Base-by-base conservation (phyloP, 495 filamentous ascomycete species). In the Neurospora tetrasperma region DNA sequence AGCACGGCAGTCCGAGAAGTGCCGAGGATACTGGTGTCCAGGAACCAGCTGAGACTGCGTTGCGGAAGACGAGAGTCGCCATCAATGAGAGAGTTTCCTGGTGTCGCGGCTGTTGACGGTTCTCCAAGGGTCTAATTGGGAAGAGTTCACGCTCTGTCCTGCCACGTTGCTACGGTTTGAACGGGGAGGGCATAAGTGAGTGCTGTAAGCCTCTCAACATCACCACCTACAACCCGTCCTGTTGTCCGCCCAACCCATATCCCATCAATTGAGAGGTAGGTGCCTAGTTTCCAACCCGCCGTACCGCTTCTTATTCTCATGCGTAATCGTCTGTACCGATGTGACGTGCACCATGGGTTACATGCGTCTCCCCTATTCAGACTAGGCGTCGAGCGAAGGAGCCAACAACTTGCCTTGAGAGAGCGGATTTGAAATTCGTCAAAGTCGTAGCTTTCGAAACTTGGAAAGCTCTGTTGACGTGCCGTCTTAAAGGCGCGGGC, bases 1-100 rank as follows among this genome's bases (percentile, higher is more conserved):
- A 71, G 71, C 70, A 70, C 70, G 66, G 73, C 59, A 71, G 70
- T 44, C 54, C 14, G 39, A n/a, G 27, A 41, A 10, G 40, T 31
- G 9, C 71, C 23, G 70, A 39, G 41, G 31, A 42, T 6, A 39
- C n/a, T 38, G 70, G 38, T 38, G 43, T 71, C 4, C 70, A 12
- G 48, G 42, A 59, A 62, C 23, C 23, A 62, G 54, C 23, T 62
- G 23, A 27, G 3, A 54, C 12, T 20, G 48, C 14, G 44, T 68
- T 40, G 66, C 66, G 66, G 62, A 42, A 35, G 38, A 39, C 14
- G 5, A 73, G 48, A 70, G 41, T 42, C 42, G 71, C 44, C 18
- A 46, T 46, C 44, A 2, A n/a, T 73, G 69, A 43, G n/a, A 43
- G 48, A 9, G 23, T 38, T 39, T 41, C 43, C 16, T 20, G 3